phyloP scores from a whole-genome alignment of 1,139 yeast genomes.

The Yamadazyma triangularis region DNA sequence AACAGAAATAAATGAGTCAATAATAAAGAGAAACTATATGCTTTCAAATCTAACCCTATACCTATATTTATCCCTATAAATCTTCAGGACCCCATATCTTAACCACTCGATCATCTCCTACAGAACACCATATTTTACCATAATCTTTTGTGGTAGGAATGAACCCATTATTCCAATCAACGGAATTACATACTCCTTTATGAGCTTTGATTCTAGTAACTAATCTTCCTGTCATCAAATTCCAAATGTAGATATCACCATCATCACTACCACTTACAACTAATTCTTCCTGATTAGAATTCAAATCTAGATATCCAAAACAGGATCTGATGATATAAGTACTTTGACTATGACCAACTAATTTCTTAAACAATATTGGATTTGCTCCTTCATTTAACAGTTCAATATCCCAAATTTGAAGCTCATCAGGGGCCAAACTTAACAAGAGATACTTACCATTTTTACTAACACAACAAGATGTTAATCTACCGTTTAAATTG shows the following conservation, averaged over 20 bases:
- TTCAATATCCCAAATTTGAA: slow-evolving; percentile 70
- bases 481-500: slow-evolving; percentile 32
- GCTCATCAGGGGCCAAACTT: slow-evolving; percentile 70
- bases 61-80: slow-evolving; percentile 10
- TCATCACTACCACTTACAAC: slow-evolving; percentile 83
- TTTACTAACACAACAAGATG: slow-evolving; percentile 37
- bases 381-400: slow-evolving; percentile 13
- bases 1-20: no score
- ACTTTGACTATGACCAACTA: slow-evolving; percentile 68
- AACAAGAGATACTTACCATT: slow-evolving; percentile 52
- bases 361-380: slow-evolving; percentile 53
- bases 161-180: slow-evolving; percentile 62
- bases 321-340: slow-evolving; percentile 72
- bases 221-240: slow-evolving; percentile 66
- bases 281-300: slow-evolving; percentile 54
- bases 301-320: slow-evolving; percentile 52
- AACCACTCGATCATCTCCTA: slow-evolving; percentile 74
- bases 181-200: slow-evolving; percentile 62
- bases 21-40: no score
- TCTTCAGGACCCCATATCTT: slow-evolving; percentile 57
- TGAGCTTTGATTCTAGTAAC: slow-evolving; percentile 63
- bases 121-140: slow-evolving; percentile 68
- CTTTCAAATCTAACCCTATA: no score
- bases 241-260: slow-evolving; percentile 79
- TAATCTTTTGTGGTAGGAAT: slow-evolving; percentile 23